Evolutionary conservation across 1,139 yeast genomes (phyloP).

Genomic region (Magnusiomyces tetraspermus): DNA sequence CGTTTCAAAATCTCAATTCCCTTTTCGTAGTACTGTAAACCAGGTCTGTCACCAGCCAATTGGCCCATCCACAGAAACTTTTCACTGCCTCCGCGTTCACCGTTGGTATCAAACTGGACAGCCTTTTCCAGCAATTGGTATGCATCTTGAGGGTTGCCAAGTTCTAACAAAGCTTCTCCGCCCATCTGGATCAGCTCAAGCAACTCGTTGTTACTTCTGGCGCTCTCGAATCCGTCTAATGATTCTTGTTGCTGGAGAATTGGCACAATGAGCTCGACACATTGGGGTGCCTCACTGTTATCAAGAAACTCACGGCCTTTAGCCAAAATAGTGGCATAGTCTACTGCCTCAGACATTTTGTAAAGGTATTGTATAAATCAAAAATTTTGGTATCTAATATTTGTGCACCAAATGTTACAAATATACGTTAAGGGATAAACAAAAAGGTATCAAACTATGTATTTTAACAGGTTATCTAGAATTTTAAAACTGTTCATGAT

Average conservation of each 20-base stretch:
- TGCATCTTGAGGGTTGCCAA: conserved; percentile 69
- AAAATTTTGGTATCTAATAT: no score
- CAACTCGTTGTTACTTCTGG: neutral
- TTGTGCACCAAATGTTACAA: no score
- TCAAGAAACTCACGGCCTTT: conserved; percentile 3
- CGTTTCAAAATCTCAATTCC: conserved; percentile 50
- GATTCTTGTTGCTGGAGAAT: conserved; percentile 4
- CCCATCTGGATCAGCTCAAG: conserved; percentile 36
- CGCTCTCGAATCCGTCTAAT: conserved; percentile 2
- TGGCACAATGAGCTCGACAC: conserved; percentile 1
- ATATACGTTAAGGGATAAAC: no score
- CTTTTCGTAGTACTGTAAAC: conserved; percentile 52
- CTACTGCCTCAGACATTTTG: conserved; percentile 1
- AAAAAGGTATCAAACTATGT: no score
- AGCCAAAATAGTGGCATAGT: neutral
- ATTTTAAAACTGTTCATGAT: neutral
- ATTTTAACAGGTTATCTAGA: no score
- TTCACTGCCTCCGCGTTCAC: conserved; percentile 52
- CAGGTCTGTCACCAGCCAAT: conserved; percentile 73
- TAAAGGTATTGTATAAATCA: no score
- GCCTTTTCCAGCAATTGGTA: conserved; percentile 54
- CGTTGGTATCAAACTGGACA: conserved; percentile 62
- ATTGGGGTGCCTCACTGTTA: conserved; percentile 1
- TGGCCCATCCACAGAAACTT: conserved; percentile 89
- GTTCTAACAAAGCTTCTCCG: conserved; percentile 74